phyloP scores from a whole-genome alignment of 345 rosid species.

The Euphorbia tirucalli region DNA sequence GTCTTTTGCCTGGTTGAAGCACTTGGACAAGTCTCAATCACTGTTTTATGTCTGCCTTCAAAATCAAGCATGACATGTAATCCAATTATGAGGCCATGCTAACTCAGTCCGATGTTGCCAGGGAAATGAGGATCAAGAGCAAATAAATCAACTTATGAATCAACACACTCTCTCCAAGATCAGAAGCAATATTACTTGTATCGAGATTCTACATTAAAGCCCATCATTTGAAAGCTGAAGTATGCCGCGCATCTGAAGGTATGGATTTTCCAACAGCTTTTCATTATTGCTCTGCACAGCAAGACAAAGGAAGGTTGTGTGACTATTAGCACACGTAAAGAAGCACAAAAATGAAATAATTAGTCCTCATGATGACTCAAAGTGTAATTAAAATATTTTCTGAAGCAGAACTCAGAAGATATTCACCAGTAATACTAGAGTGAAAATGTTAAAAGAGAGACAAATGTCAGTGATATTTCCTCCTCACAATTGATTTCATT shows the following conservation, averaged over 20 bases:
- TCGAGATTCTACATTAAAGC: constrained; percentile 5
- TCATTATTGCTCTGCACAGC: constrained; percentile 88
- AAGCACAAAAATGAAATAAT: neutral
- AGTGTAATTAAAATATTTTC: neutral
- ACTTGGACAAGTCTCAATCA: neutral
- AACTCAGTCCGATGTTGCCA: constrained; percentile 1
- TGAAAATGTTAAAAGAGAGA: constrained; percentile 1
- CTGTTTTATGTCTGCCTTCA: neutral
- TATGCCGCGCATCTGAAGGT: constrained; percentile 97
- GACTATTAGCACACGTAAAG: neutral
- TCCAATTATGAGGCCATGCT: neutral
- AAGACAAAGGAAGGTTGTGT: constrained; percentile 15
- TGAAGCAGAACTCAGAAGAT: neutral
- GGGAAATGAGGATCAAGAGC: neutral
- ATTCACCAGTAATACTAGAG: neutral
- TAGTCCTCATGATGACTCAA: neutral
- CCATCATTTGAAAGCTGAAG: constrained; percentile 59
- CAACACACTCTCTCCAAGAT: constrained; percentile 1
- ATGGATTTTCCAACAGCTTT: constrained; percentile 91
- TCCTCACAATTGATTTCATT: neutral
- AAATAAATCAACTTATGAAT: constrained; percentile 2
- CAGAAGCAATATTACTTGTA: neutral
- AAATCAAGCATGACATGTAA: neutral
- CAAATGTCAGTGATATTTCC: neutral
- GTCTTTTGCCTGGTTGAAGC: constrained; percentile 2